These are phyloP conservation scores for Nakazawaea wickerhamii DNA, from an alignment of 805 yeast genomes.

Conservation along the genomic window DNA sequence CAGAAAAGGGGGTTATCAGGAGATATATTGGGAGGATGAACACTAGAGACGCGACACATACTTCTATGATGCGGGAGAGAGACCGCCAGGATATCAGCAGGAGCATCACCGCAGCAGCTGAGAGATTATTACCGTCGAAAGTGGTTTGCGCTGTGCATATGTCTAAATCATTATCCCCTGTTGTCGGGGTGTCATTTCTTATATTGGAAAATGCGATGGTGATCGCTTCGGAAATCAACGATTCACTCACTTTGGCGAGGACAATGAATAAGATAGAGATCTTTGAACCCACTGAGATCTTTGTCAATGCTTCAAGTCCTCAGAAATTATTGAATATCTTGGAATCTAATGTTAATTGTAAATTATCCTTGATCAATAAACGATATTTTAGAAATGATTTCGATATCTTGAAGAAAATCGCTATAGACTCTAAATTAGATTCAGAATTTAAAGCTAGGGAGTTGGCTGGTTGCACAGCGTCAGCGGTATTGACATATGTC, in stretches of 20 bases:
- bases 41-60: not conserved
- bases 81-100: not conserved
- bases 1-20: no score
- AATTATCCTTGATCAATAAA: conserved; percentile 21
- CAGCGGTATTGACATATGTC: conserved; percentile 27
- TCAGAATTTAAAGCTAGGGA: conserved; percentile 25
- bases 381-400: conserved; percentile 26
- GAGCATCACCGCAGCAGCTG: not conserved
- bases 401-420: conserved; percentile 14
- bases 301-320: conserved; percentile 24
- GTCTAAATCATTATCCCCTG: conserved; percentile 19
- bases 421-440: conserved; percentile 19
- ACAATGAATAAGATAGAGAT: conserved; percentile 36
- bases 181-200: conserved; percentile 35
- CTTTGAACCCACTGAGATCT: conserved; percentile 28
- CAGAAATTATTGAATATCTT: conserved; percentile 30
- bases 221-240: conserved; percentile 31
- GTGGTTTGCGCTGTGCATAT: conserved; percentile 20
- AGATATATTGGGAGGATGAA: not conserved
- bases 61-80: not conserved
- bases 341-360: conserved; percentile 26
- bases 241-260: conserved; percentile 41
- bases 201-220: conserved; percentile 33
- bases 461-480: conserved; percentile 27
- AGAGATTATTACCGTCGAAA: not conserved